Conservation (phyloP, 345 rosid species). For the Eucalyptus sideroxylon region DNA sequence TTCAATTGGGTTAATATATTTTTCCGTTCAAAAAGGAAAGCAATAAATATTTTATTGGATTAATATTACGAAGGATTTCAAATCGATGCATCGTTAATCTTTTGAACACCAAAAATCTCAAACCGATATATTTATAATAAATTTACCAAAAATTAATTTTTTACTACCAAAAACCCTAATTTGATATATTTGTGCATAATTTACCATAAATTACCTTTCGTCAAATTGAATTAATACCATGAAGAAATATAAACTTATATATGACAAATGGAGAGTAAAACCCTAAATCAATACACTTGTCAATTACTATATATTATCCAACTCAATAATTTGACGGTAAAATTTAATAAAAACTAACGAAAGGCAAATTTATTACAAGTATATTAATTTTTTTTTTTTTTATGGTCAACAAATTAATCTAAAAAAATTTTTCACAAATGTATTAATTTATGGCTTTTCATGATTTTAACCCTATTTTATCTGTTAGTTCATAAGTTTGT, state of each 20-base stretch:
- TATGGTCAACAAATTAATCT: too few species aligned
- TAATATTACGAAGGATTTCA: rapidly evolving
- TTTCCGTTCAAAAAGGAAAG: too few species aligned
- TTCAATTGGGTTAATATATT: too few species aligned
- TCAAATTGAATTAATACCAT: too few species aligned
- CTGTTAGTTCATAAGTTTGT: rapidly evolving
- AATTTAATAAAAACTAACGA: too few species aligned
- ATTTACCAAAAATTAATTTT: rapidly evolving
- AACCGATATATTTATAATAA: too few species aligned
- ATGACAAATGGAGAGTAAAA: not conserved
- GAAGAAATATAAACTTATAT: too few species aligned
- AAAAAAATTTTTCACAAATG: rapidly evolving
- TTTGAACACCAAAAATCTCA: rapidly evolving
- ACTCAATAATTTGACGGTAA: rapidly evolving
- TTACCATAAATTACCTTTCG: too few species aligned
- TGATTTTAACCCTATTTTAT: too few species aligned
- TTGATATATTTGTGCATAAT: too few species aligned
- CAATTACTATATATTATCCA: rapidly evolving
- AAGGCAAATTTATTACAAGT: rapidly evolving
- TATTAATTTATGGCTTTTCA: rapidly evolving
- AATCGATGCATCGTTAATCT: rapidly evolving
- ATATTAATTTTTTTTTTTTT: rapidly evolving
- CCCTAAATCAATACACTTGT: rapidly evolving
- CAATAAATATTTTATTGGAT: too few species aligned
- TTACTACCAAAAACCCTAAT: not conserved